A percentile compares a stretch with the other conserved stretches of the same genome.
phyloP scores from a whole-genome alignment of 192 early-diverging fungal species.

The Allomyces macrogynus region DNA sequence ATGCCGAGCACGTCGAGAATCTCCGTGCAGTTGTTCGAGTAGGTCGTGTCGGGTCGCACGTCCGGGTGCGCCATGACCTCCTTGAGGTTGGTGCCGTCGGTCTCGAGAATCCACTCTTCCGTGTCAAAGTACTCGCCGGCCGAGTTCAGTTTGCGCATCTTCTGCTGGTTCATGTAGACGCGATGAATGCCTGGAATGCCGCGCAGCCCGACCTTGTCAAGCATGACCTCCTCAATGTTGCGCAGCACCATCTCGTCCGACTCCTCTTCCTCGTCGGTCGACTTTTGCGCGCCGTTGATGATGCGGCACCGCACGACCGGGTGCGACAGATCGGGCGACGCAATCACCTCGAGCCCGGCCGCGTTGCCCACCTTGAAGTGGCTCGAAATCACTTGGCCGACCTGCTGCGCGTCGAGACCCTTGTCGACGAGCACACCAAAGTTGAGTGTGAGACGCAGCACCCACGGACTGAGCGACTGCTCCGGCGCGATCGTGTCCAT shows the following conservation, averaged over 20 bases:
- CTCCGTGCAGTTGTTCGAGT: constrained; percentile 84
- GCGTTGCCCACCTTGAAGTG: not conserved
- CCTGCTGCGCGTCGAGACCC: constrained; percentile 5
- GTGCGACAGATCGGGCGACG: not conserved
- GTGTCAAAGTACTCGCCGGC: constrained; percentile 41
- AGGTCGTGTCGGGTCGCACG: constrained; percentile 59
- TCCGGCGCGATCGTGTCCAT: constrained; percentile 29
- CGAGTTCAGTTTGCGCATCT: constrained; percentile 23
- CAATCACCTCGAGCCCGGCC: not conserved
- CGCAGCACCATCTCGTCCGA: constrained; percentile 62
- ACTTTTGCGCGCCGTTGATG: not conserved
- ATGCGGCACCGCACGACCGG: not conserved
- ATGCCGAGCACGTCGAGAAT: constrained; percentile 84
- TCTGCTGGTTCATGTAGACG: constrained; percentile 55
- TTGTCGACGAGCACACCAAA: constrained; percentile 21
- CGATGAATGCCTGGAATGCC: constrained; percentile 71
- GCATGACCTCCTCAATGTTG: constrained; percentile 64
- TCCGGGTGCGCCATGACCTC: constrained; percentile 68
- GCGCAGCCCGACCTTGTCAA: constrained; percentile 65
- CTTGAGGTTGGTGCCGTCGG: constrained; percentile 77
- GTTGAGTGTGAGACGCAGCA: constrained; percentile 30
- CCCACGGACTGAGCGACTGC: constrained; percentile 28
- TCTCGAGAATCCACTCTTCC: constrained; percentile 66
- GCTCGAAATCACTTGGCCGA: not conserved
- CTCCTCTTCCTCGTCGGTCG: constrained; percentile 58